These are phyloP conservation scores for Rhododendron williamsianum DNA, from an alignment of 148 eudicot species.

Conservation along the genomic window DNA sequence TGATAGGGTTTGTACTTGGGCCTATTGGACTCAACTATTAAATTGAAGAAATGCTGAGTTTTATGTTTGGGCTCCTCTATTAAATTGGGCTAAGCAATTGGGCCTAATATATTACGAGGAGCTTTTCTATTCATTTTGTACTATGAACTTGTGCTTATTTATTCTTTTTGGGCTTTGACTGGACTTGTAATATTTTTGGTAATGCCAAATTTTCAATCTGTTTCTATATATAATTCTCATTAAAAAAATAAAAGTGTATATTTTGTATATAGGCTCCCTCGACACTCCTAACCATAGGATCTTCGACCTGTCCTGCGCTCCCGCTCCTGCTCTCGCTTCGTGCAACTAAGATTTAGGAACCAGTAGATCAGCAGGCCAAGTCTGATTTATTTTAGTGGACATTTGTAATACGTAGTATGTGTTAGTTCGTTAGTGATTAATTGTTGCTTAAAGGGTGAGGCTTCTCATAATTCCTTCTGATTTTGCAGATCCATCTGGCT, in stretches of 20 bases:
- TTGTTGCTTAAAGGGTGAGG: not conserved
- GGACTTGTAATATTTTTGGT: not conserved
- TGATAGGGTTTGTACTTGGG: not conserved
- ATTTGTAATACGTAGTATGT: not conserved
- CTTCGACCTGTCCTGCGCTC: not conserved
- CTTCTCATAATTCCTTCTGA: constrained; percentile 2
- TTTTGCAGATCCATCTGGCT: constrained; percentile 84
- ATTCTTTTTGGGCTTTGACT: not conserved
- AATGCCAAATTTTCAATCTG: not conserved
- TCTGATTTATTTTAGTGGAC: not conserved
- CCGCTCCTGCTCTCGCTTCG: not conserved
- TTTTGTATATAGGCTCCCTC: not conserved
- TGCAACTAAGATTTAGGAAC: not conserved
- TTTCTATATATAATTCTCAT: not conserved
- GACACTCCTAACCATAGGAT: not conserved
- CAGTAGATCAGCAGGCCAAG: not conserved
- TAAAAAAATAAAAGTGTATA: too few relatives aligned
- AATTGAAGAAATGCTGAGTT: not conserved
- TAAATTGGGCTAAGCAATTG: not conserved
- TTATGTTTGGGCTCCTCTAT: not conserved
- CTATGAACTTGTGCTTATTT: not conserved
- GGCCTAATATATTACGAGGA: not conserved
- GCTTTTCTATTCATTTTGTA: not conserved
- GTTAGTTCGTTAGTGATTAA: not conserved
- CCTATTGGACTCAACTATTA: not conserved